Conservation (phyloP, 2,329 filamentous ascomycete species). For the Neophaeococcomyces aloes region DNA sequence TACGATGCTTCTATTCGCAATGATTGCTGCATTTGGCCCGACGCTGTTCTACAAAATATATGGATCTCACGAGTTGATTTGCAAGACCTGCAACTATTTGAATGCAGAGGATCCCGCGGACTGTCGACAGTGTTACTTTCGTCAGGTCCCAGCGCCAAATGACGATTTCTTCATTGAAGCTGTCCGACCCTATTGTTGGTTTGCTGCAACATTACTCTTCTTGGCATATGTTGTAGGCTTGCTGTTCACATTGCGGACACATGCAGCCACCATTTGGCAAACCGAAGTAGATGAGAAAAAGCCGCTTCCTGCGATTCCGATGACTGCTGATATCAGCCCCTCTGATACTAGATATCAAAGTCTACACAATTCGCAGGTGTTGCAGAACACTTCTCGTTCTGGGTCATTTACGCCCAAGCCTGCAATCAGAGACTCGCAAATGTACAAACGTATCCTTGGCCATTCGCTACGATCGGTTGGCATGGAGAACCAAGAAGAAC, state of each 20-base stretch:
- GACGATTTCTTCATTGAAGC: conserved; percentile 85
- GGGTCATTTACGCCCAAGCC: conserved; percentile 41
- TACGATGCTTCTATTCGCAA: conserved; percentile 93
- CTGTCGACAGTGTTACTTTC: conserved; percentile 89
- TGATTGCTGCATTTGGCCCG: conserved; percentile 88
- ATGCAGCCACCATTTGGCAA: conserved; percentile 96
- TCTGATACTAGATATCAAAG: conserved; percentile 29
- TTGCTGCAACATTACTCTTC: conserved; percentile 75
- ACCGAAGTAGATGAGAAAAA: conserved; percentile 70
- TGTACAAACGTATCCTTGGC: conserved; percentile 88
- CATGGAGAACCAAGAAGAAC: conserved; percentile 38
- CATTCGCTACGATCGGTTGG: conserved; percentile 82
- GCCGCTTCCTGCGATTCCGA: conserved; percentile 40
- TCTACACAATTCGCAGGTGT: conserved; percentile 21
- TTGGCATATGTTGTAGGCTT: conserved; percentile 87
- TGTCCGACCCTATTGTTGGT: conserved; percentile 86
- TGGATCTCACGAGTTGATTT: conserved; percentile 91
- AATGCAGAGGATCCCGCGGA: conserved; percentile 47
- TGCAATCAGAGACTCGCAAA: conserved; percentile 73
- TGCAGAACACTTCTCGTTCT: conserved; percentile 21
- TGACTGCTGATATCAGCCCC: conserved; percentile 24
- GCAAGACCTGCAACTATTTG: conserved; percentile 53
- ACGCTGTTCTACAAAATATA: conserved; percentile 98
- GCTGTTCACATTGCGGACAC: conserved; percentile 89
- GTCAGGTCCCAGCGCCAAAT: conserved; percentile 69